A percentile compares a stretch with the other conserved stretches of the same genome.
phyloP scores from a whole-genome alignment of 148 eudicot genomes.

The Simmondsia chinensis region DNA sequence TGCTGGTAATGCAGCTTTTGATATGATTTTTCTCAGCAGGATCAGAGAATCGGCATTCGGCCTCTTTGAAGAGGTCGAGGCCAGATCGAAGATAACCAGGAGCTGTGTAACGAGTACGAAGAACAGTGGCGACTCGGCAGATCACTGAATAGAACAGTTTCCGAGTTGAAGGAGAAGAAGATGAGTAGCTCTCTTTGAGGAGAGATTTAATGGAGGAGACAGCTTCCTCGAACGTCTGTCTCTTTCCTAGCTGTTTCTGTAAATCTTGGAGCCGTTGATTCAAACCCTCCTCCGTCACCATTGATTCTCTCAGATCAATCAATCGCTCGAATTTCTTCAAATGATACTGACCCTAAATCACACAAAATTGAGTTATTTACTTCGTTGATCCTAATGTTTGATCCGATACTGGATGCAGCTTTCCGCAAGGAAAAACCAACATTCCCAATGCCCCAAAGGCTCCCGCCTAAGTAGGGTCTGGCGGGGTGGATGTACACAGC shows the following conservation, averaged over 20 bases:
- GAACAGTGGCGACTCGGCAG: constrained; percentile 67
- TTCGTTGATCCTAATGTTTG: too few species aligned
- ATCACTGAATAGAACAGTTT: constrained; percentile 64
- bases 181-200: constrained; percentile 30
- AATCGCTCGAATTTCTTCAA: too few species aligned
- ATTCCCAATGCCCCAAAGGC: too few species aligned
- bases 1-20: constrained; percentile 31
- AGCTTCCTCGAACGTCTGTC: constrained; percentile 63
- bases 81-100: constrained; percentile 79
- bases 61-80: constrained; percentile 48
- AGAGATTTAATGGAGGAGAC: constrained; percentile 51
- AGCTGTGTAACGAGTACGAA: constrained; percentile 79
- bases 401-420: too few species aligned
- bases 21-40: constrained; percentile 41
- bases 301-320: too few species aligned
- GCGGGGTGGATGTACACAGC: too few species aligned
- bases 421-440: too few species aligned
- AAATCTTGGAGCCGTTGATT: constrained; percentile 42
- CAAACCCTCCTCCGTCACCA: constrained; percentile 29
- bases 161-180: constrained; percentile 51
- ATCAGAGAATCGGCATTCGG: constrained; percentile 30
- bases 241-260: constrained; percentile 57
- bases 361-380: too few species aligned
- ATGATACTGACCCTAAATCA: too few species aligned
- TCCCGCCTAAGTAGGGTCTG: too few species aligned